phyloP scores from a whole-genome alignment of 352 stramenopile genomes.

The Albugo laibachii region DNA sequence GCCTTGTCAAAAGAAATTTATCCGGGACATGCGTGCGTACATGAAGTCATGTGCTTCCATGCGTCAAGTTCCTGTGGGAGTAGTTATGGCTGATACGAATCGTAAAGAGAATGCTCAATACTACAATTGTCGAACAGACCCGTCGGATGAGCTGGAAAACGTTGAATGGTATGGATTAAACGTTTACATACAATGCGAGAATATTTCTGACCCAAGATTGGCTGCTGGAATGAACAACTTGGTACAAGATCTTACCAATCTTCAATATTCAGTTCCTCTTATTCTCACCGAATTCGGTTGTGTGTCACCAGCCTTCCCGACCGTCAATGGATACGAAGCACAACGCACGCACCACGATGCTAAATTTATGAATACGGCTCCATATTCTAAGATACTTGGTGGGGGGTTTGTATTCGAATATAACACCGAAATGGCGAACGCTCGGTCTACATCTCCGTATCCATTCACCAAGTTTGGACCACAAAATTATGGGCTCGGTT shows the following conservation, averaged over 20 bases:
- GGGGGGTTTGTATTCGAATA: conserved; percentile 72
- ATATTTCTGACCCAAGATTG: conserved; percentile 18
- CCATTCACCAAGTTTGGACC: conserved; percentile 52
- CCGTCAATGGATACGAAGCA: conserved; percentile 32
- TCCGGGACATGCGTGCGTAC: conserved; percentile 70
- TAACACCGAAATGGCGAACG: conserved; percentile 55
- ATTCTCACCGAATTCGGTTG: conserved; percentile 75
- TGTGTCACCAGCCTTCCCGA: conserved; percentile 32
- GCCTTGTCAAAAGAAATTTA: conserved; percentile 79
- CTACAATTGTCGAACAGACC: conserved; percentile 63
- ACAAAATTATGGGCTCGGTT: conserved; percentile 77
- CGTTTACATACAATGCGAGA: conserved; percentile 57
- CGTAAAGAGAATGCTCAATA: conserved; percentile 45
- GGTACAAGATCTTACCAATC: conserved; percentile 26
- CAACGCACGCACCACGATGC: conserved; percentile 48
- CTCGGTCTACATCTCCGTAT: conserved; percentile 23
- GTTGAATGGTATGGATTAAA: conserved; percentile 79
- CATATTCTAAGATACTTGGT: conserved; percentile 30
- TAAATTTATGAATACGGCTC: conserved; percentile 22
- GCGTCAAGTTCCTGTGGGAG: conserved; percentile 47
- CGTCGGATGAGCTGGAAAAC: conserved; percentile 33
- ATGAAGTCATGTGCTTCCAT: conserved; percentile 30
- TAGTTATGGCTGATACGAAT: conserved; percentile 44
- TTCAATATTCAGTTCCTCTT: conserved; percentile 53
- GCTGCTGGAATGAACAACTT: conserved; percentile 38